Evolutionary conservation across 2,329 filamentous ascomycete species (phyloP).

Genomic region (Fusarium longipes): DNA sequence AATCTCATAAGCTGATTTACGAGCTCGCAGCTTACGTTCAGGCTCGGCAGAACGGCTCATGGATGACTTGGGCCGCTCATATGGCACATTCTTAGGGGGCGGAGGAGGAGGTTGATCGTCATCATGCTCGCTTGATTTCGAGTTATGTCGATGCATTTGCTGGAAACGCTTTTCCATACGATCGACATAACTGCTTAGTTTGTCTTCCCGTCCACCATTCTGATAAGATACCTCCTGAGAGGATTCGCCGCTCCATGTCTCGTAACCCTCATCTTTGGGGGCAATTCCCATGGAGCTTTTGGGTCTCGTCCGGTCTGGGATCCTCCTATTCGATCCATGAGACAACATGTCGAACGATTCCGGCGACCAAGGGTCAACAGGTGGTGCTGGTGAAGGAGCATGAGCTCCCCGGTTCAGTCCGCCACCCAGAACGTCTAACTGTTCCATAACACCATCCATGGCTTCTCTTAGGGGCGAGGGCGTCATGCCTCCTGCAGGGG

Average conservation of each 20-base stretch:
- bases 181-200: constrained; percentile 87
- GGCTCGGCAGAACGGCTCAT: constrained; percentile 57
- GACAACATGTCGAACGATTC: constrained; percentile 78
- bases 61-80: constrained; percentile 69
- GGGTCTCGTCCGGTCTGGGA: constrained; percentile 56
- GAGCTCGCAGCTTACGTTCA: constrained; percentile 65
- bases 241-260: constrained; percentile 67
- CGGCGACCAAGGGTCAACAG: constrained; percentile 86
- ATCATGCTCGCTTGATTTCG: constrained; percentile 54
- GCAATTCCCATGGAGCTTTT: constrained; percentile 80
- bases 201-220: constrained; percentile 60
- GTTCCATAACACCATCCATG: constrained; percentile 98
- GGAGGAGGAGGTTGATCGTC: constrained; percentile 72
- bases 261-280: constrained; percentile 69
- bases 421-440: constrained; percentile 80
- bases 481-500: constrained; percentile 76
- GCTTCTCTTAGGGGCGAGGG: constrained; percentile 92
- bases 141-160: constrained; percentile 73
- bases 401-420: constrained; percentile 63
- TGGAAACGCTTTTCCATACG: constrained; percentile 88
- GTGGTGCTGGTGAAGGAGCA: constrained; percentile 65
- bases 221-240: constrained; percentile 61
- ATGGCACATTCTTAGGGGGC: constrained; percentile 62
- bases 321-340: constrained; percentile 44
- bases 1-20: constrained; percentile 84